Conservation (phyloP, 306 rosid species). For the Urtica urens region DNA sequence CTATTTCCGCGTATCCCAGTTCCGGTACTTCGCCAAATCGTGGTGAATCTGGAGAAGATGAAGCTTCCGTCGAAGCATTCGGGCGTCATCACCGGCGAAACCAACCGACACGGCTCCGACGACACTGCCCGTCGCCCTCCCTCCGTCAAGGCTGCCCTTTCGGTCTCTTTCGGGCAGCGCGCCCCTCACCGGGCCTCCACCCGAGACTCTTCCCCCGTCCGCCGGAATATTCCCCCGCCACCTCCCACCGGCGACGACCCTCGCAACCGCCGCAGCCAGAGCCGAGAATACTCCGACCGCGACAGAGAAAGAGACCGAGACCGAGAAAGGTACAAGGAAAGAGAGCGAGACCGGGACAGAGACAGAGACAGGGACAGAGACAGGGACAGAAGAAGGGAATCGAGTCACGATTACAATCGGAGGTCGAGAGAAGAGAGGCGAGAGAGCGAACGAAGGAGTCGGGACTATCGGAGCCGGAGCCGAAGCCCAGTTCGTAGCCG, state of each 20-base stretch:
- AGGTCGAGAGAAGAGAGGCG: conserved; percentile 58
- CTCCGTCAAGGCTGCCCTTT: conserved; percentile 92
- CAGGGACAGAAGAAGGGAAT: conserved; percentile 32
- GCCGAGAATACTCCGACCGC: conserved; percentile 58
- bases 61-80: conserved; percentile 70
- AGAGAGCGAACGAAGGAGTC: conserved; percentile 35
- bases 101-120: conserved; percentile 82
- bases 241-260: conserved; percentile 41
- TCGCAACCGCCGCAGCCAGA: conserved; percentile 47
- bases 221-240: conserved; percentile 50
- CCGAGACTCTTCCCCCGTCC: conserved; percentile 93
- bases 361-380: conserved; percentile 27
- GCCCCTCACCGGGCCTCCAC: conserved; percentile 99
- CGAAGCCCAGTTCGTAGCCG: conserved; percentile 66
- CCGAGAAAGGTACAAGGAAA: conserved; percentile 26
- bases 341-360: conserved; percentile 28
- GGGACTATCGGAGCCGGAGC: conserved; percentile 42
- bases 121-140: conserved; percentile 99
- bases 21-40: conserved; percentile 89
- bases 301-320: conserved; percentile 24
- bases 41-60: conserved; percentile 61
- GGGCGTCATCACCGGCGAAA: conserved; percentile 82
- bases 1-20: conserved; percentile 97
- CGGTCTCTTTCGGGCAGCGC: conserved; percentile 97
- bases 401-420: conserved; percentile 46